Evolutionary conservation across 768 basidiomycete species (phyloP), one percentile per base, ranked within the genome.

Genomic region (Boletus insuetus): DNA sequence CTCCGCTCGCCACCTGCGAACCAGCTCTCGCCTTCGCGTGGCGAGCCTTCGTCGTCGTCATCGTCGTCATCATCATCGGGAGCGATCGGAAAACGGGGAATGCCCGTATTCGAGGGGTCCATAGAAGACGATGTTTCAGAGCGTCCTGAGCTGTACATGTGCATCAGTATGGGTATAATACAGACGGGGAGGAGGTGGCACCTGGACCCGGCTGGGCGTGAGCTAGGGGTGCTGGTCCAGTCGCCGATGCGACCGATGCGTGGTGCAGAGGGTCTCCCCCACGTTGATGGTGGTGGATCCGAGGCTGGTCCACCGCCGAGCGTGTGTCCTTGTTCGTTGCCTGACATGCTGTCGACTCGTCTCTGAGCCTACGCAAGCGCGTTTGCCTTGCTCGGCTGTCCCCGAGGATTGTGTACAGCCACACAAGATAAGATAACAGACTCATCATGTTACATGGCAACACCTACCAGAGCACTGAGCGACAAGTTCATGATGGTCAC

Each of bases 1-100:
- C 93, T 94, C 66, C 91, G 78, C 69, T 96, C 96, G 0, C 96
- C 96, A n/a, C 96, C 96, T 4, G 96, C 87, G 71, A 92, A 98
- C 80, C 87, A 91, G 60, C 79, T 86, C 63, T 91, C 83, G 2
- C 77, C 74, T 17, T 80, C 79, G 35, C 44, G 43, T 1, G 55
- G 58, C 6, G 54, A 46, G 1, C 78, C 77, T 4, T 76, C 77
- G 12, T 77, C 83, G 29, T 82, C 83, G 14, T 81, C 79, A 13
- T 74, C 79, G 12, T 74, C 73, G 7, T 63, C 70, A 60, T 61
- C 64, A 35, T 39, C 38, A 39, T 39, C 38, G 40, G 51, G 63
- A n/a, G 62, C 40, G 32, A 59, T 58, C 45, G 65, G 60, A 0
- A 56, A 29, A 8, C 58, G 52, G 3, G 66, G 51, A 2, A 56